These are phyloP conservation scores for Lyophyllum semitale DNA, from an alignment of 768 basidiomycete species.

Conservation along the genomic window DNA sequence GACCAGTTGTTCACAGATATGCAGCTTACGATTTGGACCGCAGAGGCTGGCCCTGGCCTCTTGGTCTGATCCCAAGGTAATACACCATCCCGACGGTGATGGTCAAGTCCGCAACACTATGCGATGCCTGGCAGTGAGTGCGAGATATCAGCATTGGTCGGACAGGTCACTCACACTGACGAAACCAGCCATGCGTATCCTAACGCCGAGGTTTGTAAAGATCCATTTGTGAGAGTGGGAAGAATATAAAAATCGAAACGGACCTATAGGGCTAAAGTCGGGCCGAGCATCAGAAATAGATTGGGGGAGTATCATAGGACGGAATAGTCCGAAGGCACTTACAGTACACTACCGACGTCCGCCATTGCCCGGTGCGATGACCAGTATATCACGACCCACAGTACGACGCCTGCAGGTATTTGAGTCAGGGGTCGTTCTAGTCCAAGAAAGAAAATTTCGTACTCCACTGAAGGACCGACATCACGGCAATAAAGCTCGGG, in stretches of 20 bases:
- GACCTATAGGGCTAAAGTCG: background rate
- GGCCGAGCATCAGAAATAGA: too few relatives aligned
- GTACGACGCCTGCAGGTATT: background rate
- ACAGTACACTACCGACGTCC: conserved; percentile 3
- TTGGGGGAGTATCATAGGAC: too few relatives aligned
- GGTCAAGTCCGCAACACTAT: conserved; percentile 1
- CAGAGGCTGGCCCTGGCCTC: background rate
- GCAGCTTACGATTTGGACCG: background rate
- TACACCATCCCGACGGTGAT: background rate
- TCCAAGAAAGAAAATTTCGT: background rate
- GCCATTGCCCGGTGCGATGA: background rate
- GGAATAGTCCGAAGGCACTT: background rate
- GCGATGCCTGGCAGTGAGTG: too few relatives aligned
- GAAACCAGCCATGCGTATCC: conserved; percentile 2
- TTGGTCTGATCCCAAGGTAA: background rate
- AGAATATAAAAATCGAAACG: background rate
- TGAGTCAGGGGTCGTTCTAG: too few relatives aligned
- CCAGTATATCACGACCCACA: conserved; percentile 6
- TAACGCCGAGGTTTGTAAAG: background rate
- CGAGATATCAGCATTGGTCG: too few relatives aligned
- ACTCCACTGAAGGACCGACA: conserved; percentile 1
- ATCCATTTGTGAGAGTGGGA: too few relatives aligned
- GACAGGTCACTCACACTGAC: background rate
- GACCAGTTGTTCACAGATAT: background rate
- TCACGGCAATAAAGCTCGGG: background rate